A percentile compares a stretch with the other conserved stretches of the same genome.
Conservation (phyloP, 495 filamentous ascomycete genomes). For the Usnea hakonensis region DNA sequence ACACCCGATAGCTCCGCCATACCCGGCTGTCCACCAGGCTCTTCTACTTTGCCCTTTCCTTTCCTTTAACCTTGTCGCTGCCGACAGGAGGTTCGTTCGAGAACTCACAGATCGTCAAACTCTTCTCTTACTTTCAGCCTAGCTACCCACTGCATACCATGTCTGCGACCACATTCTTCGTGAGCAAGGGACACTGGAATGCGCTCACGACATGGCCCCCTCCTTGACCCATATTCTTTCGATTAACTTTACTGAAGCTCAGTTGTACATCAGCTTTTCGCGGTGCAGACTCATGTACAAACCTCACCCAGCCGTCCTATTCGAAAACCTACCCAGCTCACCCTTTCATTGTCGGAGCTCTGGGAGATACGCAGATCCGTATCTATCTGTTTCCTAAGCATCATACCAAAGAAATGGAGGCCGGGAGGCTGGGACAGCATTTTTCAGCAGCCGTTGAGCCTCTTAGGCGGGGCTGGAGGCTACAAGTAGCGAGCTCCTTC, state of each 20-base stretch:
- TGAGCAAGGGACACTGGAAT: neutral
- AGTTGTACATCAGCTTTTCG: neutral
- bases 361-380: neutral
- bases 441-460: neutral
- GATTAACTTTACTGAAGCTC: neutral
- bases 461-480: neutral
- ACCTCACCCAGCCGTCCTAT: too few species aligned
- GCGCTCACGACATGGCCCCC: neutral
- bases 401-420: neutral
- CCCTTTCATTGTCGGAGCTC: neutral
- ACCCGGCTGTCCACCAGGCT: neutral
- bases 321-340: neutral
- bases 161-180: neutral
- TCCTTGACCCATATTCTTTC: neutral
- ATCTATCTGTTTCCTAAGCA: neutral
- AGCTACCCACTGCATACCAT: neutral
- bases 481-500: neutral
- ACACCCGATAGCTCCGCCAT: neutral
- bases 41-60: neutral
- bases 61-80: neutral
- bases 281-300: neutral
- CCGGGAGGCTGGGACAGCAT: neutral
- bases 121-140: neutral
- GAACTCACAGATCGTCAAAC: neutral
- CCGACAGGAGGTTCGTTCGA: neutral